Evolutionary conservation across 805 yeast species (phyloP).

Genomic region (Metschnikowia anglica): DNA sequence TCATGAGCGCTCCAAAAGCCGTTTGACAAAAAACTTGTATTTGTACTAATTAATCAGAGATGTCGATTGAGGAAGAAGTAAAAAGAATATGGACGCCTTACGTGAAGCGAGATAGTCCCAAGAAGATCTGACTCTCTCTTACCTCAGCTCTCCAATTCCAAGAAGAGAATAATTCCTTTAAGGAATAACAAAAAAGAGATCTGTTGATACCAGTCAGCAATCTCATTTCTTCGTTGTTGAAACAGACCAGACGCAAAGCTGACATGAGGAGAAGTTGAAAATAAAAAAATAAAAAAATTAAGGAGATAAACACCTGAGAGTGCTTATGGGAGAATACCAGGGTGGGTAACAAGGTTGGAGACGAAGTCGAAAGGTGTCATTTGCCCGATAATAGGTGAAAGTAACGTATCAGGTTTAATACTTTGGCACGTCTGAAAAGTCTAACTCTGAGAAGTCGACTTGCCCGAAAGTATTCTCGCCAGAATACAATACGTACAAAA

Average conservation of each 20-base stretch:
- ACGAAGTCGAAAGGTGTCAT: too few relatives aligned
- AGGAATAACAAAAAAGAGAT: neutral
- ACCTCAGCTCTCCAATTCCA: neutral
- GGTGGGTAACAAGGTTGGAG: neutral
- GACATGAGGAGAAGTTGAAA: neutral
- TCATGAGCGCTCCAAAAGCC: too few relatives aligned
- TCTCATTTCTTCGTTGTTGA: neutral
- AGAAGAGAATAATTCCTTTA: neutral
- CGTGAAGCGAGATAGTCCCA: constrained; percentile 1
- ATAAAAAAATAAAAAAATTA: neutral
- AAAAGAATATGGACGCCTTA: neutral
- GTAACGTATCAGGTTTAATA: neutral
- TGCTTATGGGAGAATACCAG: neutral
- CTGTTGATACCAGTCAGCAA: constrained; percentile 10
- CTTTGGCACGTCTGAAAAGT: constrained; percentile 17
- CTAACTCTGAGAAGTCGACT: constrained; percentile 23
- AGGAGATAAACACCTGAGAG: neutral
- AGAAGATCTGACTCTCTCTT: neutral
- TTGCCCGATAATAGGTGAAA: neutral
- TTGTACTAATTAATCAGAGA: constrained; percentile 1
- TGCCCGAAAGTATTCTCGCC: constrained; percentile 97
- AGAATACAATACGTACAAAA: constrained; percentile 90
- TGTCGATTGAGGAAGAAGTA: neutral
- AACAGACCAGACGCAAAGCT: neutral
- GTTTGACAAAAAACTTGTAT: neutral